Conservation (phyloP, 495 filamentous ascomycete genomes). For the Aspergillus kassunensis region DNA sequence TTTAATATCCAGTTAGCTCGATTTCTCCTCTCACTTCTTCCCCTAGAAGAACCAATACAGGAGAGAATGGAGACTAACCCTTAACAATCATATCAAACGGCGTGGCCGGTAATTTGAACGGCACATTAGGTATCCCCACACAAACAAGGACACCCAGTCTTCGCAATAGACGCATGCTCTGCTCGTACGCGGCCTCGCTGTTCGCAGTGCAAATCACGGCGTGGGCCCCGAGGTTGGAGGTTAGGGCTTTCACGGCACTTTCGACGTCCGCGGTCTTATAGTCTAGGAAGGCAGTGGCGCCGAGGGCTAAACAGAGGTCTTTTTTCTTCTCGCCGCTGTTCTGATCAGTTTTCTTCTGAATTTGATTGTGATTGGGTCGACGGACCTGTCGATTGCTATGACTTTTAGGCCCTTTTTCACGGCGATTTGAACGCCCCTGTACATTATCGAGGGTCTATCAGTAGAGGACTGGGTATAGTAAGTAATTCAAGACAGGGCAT, state of each 20-base stretch:
- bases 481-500: too few species aligned
- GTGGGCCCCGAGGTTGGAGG: conserved; percentile 37
- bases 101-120: conserved; percentile 35
- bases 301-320: conserved; percentile 37
- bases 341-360: neutral
- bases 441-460: too few species aligned
- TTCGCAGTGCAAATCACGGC: conserved; percentile 45
- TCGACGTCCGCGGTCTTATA: conserved; percentile 38
- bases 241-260: conserved; percentile 27
- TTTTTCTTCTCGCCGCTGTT: conserved; percentile 37
- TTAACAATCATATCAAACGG: conserved; percentile 45
- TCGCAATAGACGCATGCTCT: conserved; percentile 38
- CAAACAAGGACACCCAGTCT: conserved; percentile 40
- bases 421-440: conserved; percentile 43
- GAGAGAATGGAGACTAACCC: too few species aligned
- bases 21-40: too few species aligned
- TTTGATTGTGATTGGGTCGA: neutral
- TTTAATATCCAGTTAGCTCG: neutral
- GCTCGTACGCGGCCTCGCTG: conserved; percentile 34
- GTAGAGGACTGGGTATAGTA: too few species aligned
- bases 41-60: too few species aligned
- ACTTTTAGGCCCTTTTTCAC: conserved; percentile 38
- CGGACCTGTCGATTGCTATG: conserved; percentile 42
- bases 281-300: conserved; percentile 38
- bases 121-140: conserved; percentile 38